Evolutionary conservation across 139 green algal species (phyloP).

Genomic region (Chlamydomonas asymmetrica): DNA sequence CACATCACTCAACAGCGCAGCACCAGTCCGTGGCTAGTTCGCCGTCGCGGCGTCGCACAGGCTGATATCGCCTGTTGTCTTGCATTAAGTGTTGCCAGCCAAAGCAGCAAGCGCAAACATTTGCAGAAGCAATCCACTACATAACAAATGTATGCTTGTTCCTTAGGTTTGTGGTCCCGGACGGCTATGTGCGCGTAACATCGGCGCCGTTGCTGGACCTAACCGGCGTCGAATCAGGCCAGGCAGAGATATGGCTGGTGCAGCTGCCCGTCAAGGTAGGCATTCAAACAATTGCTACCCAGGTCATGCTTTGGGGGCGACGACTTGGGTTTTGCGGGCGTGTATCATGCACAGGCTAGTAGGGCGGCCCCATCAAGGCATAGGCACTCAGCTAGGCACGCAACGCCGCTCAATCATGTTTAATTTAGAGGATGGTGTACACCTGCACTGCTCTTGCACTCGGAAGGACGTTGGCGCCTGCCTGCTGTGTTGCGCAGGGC

Average conservation of each 20-base stretch:
- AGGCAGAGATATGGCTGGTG: slow-evolving; percentile 32
- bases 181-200: not conserved
- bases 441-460: not conserved
- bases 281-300: too few relatives aligned
- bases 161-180: not conserved
- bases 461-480: too few relatives aligned
- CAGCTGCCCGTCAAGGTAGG: slow-evolving; percentile 22
- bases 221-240: not conserved
- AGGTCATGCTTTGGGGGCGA: not conserved
- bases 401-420: too few relatives aligned
- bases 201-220: not conserved
- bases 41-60: too few relatives aligned
- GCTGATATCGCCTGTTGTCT: not conserved
- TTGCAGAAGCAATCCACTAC: too few relatives aligned
- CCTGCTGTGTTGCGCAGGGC: too few relatives aligned
- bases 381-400: too few relatives aligned
- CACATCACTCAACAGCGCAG: not conserved
- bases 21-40: not conserved
- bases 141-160: too few relatives aligned
- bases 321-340: not conserved
- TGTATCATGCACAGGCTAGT: not conserved
- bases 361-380: too few relatives aligned
- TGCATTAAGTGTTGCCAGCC: not conserved
- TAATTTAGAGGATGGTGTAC: not conserved
- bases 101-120: too few relatives aligned